Evolutionary conservation across 495 filamentous ascomycete species (phyloP), one percentile per base, ranked within the genome.

Genomic region (Apodospora peruviana): DNA sequence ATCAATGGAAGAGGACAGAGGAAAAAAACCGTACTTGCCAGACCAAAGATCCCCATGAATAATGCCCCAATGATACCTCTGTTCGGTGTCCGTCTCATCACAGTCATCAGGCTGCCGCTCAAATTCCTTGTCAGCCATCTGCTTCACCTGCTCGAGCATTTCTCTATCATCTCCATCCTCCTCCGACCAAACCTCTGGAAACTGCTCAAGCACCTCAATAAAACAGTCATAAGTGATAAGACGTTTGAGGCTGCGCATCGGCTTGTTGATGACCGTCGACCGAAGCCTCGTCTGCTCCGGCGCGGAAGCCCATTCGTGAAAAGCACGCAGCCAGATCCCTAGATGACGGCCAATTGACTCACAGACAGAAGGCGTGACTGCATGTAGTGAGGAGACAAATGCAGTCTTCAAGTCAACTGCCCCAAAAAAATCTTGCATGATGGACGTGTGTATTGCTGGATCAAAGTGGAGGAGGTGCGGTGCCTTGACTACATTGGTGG

Each of bases 1-100:
- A 29, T 5, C 22, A 44, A 19, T 5, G n/a, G 32, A 32, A 5
- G 32, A 18, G 18, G n/a, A 7, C 27, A 1, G 1, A 44, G 4
- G 29, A 11, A 45, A 41, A n/a, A 44, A 39, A 9, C 50, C 60
- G 4, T 52, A 64, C 61, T 82, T 82, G 9, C 77, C 77, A 16
- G 69, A 68, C 74, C 79, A 82, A 42, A 79, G 78, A 50, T 81
- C 78, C 2, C 79, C 78, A 58, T 81, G 79, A 27, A 81, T 77
- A 2, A 75, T 41, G 1, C 58, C 50, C 45, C 52, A 50, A 4
- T 14, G 7, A 32, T 32, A 7, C 27, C n/a, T n/a, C n/a, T n/a
- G n/a, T n/a, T n/a, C n/a, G n/a, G n/a, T n/a, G n/a, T n/a, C n/a
- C n/a, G n/a, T n/a, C n/a, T n/a, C n/a, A n/a, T n/a, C n/a, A n/a